A percentile compares a stretch with the other conserved stretches of the same genome.
Conservation (phyloP, 1,139 yeast genomes). For the Scheffersomyces titani region DNA sequence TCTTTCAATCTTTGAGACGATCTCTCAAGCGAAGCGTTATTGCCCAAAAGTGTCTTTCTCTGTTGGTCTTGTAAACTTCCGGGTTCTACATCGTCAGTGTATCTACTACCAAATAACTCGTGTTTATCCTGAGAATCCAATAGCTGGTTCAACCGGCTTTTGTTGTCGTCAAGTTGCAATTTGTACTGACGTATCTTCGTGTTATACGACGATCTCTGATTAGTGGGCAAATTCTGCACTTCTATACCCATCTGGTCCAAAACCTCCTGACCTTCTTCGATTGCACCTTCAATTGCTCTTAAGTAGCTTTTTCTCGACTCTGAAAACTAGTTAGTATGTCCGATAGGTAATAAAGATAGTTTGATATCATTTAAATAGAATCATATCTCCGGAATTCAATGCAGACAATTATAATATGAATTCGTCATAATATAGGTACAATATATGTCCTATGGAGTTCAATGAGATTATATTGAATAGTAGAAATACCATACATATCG, state of each 20-base stretch:
- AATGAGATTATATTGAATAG: no score
- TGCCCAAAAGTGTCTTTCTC: constrained; percentile 76
- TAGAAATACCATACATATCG: background rate
- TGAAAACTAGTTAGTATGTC: constrained; percentile 7
- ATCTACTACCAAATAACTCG: constrained; percentile 65
- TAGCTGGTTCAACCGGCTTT: constrained; percentile 50
- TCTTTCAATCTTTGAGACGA: constrained; percentile 83
- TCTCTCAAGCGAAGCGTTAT: constrained; percentile 80
- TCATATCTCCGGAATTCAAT: no score
- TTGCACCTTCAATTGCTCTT: constrained; percentile 63
- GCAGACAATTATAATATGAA: no score
- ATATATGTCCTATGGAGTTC: no score
- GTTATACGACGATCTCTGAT: constrained; percentile 66
- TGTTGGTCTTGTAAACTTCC: constrained; percentile 63
- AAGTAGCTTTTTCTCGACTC: constrained; percentile 52
- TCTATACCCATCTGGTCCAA: constrained; percentile 81
- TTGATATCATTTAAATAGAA: background rate
- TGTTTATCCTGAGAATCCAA: constrained; percentile 66
- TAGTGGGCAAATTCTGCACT: constrained; percentile 77
- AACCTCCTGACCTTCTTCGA: constrained; percentile 78
- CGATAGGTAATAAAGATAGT: background rate
- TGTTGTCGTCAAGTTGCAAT: constrained; percentile 58
- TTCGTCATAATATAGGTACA: no score
- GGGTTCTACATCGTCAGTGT: constrained; percentile 29
- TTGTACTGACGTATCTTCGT: constrained; percentile 71